phyloP scores from a whole-genome alignment of 805 yeast genomes.

The Saturnispora quitensis region DNA sequence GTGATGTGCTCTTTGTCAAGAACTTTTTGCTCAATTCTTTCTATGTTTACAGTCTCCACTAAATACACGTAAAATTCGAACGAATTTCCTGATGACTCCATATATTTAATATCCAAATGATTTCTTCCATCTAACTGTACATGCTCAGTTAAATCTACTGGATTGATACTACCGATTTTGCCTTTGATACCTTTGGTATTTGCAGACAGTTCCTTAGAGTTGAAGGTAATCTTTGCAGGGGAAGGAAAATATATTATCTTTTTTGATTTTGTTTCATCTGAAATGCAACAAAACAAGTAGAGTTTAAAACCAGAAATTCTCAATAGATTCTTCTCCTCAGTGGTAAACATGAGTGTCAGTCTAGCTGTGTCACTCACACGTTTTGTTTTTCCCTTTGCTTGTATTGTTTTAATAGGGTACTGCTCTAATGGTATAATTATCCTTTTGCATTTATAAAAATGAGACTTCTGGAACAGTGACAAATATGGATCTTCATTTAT shows the following conservation, averaged over 20 bases:
- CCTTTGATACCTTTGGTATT: slow-evolving; percentile 70
- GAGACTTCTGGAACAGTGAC: slow-evolving; percentile 38
- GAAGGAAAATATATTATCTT: slow-evolving; percentile 53
- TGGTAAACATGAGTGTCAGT: slow-evolving; percentile 34
- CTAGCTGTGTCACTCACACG: slow-evolving; percentile 23
- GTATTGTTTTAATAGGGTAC: slow-evolving; percentile 1
- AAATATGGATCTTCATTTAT: slow-evolving; percentile 24
- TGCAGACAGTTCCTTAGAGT: slow-evolving; percentile 40
- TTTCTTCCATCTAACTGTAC: slow-evolving; percentile 28
- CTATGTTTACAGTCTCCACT: slow-evolving; percentile 40
- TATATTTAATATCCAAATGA: slow-evolving; percentile 45
- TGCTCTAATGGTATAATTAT: slow-evolving; percentile 35
- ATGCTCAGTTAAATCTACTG: slow-evolving; percentile 63
- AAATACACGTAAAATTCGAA: slow-evolving; percentile 49
- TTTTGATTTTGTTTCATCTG: slow-evolving; percentile 17
- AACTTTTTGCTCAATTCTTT: slow-evolving; percentile 34
- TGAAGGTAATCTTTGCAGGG: slow-evolving; percentile 59
- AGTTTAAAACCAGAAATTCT: slow-evolving; percentile 29
- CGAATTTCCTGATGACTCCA: slow-evolving; percentile 39
- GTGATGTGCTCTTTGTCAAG: slow-evolving; percentile 43
- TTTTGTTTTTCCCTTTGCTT: neutral
- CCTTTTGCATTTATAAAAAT: slow-evolving; percentile 44
- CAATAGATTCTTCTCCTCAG: slow-evolving; percentile 34
- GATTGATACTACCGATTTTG: slow-evolving; percentile 68
- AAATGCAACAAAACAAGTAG: slow-evolving; percentile 48